A percentile compares a stretch with the other conserved stretches of the same genome.
phyloP scores from a whole-genome alignment of 352 stramenopile species.

The Phytopythium chamaehyphon region DNA sequence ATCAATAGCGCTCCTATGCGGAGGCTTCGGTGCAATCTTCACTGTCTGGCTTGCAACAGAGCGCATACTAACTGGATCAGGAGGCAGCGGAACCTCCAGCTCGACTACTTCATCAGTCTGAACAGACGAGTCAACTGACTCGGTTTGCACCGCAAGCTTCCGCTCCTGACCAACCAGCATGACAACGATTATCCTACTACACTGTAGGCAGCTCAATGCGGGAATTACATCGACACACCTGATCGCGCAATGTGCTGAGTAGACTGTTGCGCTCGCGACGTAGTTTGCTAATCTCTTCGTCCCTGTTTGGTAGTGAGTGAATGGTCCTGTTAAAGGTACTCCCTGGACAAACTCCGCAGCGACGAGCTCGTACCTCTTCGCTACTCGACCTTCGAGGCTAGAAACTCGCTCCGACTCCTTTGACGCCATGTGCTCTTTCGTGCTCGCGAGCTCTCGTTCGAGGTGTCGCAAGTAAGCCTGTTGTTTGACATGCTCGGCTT shows the following conservation, averaged over 20 bases:
- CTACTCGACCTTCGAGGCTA: constrained; percentile 36
- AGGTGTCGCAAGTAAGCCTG: constrained; percentile 55
- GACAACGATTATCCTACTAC: no score
- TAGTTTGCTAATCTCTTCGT: constrained; percentile 51
- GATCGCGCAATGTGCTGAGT: constrained; percentile 47
- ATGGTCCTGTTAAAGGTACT: not conserved
- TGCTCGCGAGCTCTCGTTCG: constrained; percentile 52
- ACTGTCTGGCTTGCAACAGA: constrained; percentile 9
- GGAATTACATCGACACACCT: constrained; percentile 10
- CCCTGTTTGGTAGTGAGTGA: constrained; percentile 21
- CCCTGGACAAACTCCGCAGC: not conserved
- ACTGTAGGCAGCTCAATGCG: no score
- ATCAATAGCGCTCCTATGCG: constrained; percentile 21
- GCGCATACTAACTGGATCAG: constrained; percentile 9
- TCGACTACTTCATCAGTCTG: constrained; percentile 16
- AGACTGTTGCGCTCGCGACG: constrained; percentile 64
- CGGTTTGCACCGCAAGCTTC: constrained; percentile 18
- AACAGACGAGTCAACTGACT: constrained; percentile 9
- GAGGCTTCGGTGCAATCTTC: constrained; percentile 21
- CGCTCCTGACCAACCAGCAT: constrained; percentile 16
- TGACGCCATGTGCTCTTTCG: constrained; percentile 33
- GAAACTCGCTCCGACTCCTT: constrained; percentile 39
- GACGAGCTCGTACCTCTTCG: constrained; percentile 26
- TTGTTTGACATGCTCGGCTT: constrained; percentile 54
- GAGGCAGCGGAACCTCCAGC: not conserved